These are phyloP conservation scores for Russula griseocarnosa DNA, from an alignment of 768 basidiomycete genomes.

Conservation along the genomic window DNA sequence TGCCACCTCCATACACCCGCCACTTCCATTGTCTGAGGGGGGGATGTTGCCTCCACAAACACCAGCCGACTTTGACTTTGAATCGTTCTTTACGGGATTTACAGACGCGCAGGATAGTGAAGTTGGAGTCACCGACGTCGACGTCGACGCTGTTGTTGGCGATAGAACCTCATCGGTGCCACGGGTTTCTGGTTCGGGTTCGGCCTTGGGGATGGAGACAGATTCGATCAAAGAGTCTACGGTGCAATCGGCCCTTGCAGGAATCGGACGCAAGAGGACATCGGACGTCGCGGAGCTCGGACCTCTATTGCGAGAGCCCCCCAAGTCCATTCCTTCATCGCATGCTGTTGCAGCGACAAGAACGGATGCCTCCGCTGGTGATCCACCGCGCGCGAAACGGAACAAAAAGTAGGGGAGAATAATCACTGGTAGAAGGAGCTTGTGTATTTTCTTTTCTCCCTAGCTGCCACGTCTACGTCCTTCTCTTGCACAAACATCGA, in stretches of 20 bases:
- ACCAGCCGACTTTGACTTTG: constrained; percentile 24
- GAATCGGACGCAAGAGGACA: constrained; percentile 34
- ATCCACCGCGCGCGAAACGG: constrained; percentile 32
- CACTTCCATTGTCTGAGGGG: not conserved
- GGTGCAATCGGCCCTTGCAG: constrained; percentile 14
- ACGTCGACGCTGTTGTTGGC: constrained; percentile 18
- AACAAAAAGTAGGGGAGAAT: constrained; percentile 29
- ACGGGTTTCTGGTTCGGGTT: not conserved
- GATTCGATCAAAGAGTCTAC: not conserved
- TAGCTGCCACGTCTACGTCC: not conserved
- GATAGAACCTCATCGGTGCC: constrained; percentile 1
- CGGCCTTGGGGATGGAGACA: not conserved
- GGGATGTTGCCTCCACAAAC: not conserved
- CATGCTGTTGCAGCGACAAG: not conserved
- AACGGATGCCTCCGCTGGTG: not conserved
- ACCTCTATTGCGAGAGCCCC: constrained; percentile 12
- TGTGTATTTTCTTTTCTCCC: not conserved
- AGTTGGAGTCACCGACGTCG: constrained; percentile 31
- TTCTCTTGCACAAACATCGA: not conserved
- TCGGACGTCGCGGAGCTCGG: constrained; percentile 33
- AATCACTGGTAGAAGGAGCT: not conserved
- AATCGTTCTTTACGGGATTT: constrained; percentile 34
- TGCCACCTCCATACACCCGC: constrained; percentile 31
- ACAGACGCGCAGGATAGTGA: constrained; percentile 35
- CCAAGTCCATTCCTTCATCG: not conserved